Evolutionary conservation across 2,329 filamentous ascomycete species (phyloP), one percentile per base, ranked within the genome.

Genomic region (Nectriaceae sp.): DNA sequence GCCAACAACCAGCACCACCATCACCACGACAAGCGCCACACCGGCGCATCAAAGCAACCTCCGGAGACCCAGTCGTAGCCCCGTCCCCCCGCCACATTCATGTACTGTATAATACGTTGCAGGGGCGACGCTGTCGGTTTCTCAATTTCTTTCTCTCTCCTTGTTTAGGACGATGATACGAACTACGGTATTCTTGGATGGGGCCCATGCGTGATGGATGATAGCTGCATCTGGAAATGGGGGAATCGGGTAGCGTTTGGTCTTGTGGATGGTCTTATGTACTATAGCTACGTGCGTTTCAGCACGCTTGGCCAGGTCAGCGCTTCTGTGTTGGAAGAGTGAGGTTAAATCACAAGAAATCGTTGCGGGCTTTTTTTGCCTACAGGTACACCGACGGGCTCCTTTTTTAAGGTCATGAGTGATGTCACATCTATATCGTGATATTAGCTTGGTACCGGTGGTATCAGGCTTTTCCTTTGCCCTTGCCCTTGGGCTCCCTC

Each of bases 1-100:
- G 80, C 76, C 16, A 70, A 71, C 48, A 77, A 82, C 57, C 71
- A 75, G 52, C 69, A 72, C 46, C 64, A 75, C 52, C 69, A 72
- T 46, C 64, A 75, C 52, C 62, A 63, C 44, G 71, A 74, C 47
- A 73, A 73, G 54, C 70, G 71, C 33, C 65, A 69, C 45, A 50
- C 58, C 15, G 61, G 57, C 49, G 43, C 51, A 19, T 61, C 64
- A 36, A 72, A 69, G 61, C 68, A 69, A 54, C 51, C 51, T 38
- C 52, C 60, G 21, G 69, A 72, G 37, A 47, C 51, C 41, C 42
- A 57, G 40, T 52, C 49, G 40, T 54, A 54, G 47, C 21, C 26
- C 19, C 40, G 26, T 35, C 42, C 35, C 21, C 26, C 22, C 48
- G 39, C 20, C 39, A 38, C 48, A 29, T 51, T 42, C 52, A 35